Evolutionary conservation across 305 asterid genomes (phyloP).

Genomic region (Plantago coronopus): DNA sequence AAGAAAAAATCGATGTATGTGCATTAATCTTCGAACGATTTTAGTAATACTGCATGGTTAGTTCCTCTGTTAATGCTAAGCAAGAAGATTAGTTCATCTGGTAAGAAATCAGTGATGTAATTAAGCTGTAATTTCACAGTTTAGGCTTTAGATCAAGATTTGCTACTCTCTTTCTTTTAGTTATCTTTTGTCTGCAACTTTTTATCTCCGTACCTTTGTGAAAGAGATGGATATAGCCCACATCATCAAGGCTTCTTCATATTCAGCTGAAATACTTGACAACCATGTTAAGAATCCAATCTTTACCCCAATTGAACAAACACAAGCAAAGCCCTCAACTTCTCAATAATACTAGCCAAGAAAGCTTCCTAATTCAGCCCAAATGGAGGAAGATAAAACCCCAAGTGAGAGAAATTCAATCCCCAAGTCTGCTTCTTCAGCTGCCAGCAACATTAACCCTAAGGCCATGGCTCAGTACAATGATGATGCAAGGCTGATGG

Average conservation of each 20-base stretch:
- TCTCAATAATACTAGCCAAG: too few relatives aligned
- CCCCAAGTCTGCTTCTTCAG: conserved; percentile 28
- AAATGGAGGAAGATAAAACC: not conserved
- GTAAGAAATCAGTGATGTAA: too few relatives aligned
- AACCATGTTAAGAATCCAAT: not conserved
- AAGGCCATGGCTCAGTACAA: conserved; percentile 37
- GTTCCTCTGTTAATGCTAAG: too few relatives aligned
- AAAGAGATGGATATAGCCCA: not conserved
- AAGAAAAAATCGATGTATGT: too few relatives aligned
- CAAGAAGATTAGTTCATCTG: too few relatives aligned
- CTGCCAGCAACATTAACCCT: conserved; percentile 28
- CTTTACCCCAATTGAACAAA: not conserved
- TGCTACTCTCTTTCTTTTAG: too few relatives aligned
- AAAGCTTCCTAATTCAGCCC: not conserved
- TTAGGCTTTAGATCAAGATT: too few relatives aligned
- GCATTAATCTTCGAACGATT: too few relatives aligned
- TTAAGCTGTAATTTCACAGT: not conserved
- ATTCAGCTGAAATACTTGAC: not conserved
- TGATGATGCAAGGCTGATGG: conserved; percentile 51
- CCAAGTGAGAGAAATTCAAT: not conserved
- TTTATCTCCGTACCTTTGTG: not conserved
- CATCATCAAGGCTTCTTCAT: not conserved
- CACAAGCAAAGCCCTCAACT: not conserved
- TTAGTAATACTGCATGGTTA: not conserved
- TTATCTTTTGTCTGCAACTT: too few relatives aligned